phyloP scores from a whole-genome alignment of 148 eudicot species.

The Diospyros lotus region DNA sequence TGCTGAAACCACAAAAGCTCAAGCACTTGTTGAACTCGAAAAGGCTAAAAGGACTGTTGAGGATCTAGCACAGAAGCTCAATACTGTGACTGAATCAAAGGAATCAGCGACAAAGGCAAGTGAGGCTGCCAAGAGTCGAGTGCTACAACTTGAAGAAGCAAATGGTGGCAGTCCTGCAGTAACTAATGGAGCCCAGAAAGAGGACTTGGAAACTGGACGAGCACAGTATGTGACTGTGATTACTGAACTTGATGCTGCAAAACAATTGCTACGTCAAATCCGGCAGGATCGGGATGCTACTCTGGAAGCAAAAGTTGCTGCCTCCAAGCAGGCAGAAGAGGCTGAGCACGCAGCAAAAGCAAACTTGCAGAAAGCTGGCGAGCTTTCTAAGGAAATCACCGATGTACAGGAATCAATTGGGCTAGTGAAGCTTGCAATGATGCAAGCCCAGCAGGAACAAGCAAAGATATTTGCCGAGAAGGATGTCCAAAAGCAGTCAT shows the following conservation, averaged over 20 bases:
- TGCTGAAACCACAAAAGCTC: constrained; percentile 75
- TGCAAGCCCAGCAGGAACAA: constrained; percentile 50
- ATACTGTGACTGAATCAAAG: constrained; percentile 47
- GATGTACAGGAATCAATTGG: constrained; percentile 54
- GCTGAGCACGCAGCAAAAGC: constrained; percentile 51
- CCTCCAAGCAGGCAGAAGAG: constrained; percentile 50
- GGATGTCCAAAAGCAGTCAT: constrained; percentile 38
- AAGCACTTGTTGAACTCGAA: constrained; percentile 76
- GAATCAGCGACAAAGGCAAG: constrained; percentile 52
- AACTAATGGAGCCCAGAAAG: constrained; percentile 30
- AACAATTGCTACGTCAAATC: constrained; percentile 59
- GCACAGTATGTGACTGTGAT: constrained; percentile 40
- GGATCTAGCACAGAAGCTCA: constrained; percentile 52
- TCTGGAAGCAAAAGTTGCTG: constrained; percentile 45
- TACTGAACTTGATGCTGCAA: constrained; percentile 59
- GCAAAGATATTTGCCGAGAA: constrained; percentile 48
- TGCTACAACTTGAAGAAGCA: constrained; percentile 48
- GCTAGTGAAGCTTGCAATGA: constrained; percentile 53
- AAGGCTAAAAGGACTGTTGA: constrained; percentile 59
- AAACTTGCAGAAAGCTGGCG: constrained; percentile 46
- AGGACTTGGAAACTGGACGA: constrained; percentile 41
- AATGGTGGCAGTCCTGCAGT: constrained; percentile 18
- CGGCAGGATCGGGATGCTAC: constrained; percentile 55
- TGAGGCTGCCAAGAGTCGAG: constrained; percentile 49
- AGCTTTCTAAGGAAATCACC: constrained; percentile 53